These are phyloP conservation scores for Scheffersomyces insectosa DNA, from an alignment of 1,139 yeast genomes.

Conservation along the genomic window DNA sequence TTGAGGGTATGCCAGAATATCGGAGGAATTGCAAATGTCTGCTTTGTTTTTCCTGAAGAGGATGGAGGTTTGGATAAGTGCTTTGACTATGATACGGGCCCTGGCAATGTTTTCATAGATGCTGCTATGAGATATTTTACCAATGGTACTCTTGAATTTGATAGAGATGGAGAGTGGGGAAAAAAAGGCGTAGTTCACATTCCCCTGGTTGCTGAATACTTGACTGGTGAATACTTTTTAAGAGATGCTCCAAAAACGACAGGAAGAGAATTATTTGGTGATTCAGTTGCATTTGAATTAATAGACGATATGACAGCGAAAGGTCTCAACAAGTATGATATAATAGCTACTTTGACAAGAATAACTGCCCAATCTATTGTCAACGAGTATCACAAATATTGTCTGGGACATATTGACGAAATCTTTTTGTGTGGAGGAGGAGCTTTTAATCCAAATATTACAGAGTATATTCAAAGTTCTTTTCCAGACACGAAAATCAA, in stretches of 20 bases:
- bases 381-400: slow-evolving; percentile 9
- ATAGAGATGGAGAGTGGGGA: slow-evolving; percentile 13
- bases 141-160: slow-evolving; percentile 9
- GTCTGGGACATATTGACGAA: slow-evolving; percentile 8
- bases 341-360: slow-evolving; percentile 12
- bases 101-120: slow-evolving; percentile 14
- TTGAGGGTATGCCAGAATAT: slow-evolving; percentile 13
- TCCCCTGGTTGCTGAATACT: slow-evolving; percentile 9
- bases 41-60: slow-evolving; percentile 10
- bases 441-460: slow-evolving; percentile 11
- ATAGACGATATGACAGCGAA: slow-evolving; percentile 3
- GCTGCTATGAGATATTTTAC: slow-evolving; percentile 13
- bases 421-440: slow-evolving; percentile 14
- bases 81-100: slow-evolving; percentile 14
- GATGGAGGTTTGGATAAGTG: slow-evolving; percentile 10
- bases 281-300: slow-evolving; percentile 9
- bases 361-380: slow-evolving; percentile 12
- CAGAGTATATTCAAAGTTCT: slow-evolving; percentile 5
- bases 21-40: slow-evolving; percentile 14
- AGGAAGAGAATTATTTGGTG: slow-evolving; percentile 14
- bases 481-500: slow-evolving; percentile 10
- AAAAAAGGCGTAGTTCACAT: slow-evolving; percentile 8
- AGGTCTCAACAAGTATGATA: slow-evolving; percentile 8
- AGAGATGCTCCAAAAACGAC: slow-evolving; percentile 12
- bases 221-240: slow-evolving; percentile 8